Conservation (phyloP, 2,329 filamentous ascomycete species). For the Aspergillus vadensis region DNA sequence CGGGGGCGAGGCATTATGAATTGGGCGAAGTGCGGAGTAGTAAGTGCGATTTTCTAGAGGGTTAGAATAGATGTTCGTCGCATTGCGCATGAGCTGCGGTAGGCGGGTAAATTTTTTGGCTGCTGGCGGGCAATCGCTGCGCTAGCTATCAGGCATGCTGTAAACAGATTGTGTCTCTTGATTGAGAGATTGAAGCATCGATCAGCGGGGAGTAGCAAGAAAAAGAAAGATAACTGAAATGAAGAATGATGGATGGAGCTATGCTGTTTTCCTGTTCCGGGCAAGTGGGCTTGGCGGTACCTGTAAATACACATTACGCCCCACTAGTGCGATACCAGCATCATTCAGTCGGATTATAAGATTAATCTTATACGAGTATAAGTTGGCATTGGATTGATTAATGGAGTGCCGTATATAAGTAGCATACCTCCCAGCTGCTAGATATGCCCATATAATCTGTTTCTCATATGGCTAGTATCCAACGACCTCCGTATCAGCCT, state of each 20-base stretch:
- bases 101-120: background rate
- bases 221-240: background rate
- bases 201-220: background rate
- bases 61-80: background rate
- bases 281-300: conserved; percentile 7
- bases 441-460: background rate
- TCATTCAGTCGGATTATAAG: too few relatives aligned
- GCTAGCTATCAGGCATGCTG: background rate
- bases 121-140: background rate
- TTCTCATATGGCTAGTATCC: background rate
- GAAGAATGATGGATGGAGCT: background rate
- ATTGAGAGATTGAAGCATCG: background rate
- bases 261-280: conserved; percentile 6
- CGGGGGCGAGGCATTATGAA: conserved; percentile 32
- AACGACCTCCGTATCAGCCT: background rate
- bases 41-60: background rate
- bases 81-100: background rate
- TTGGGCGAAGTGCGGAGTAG: background rate
- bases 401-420: background rate
- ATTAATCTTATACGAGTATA: too few relatives aligned
- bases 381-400: too few relatives aligned
- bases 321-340: background rate
- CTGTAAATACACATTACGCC: background rate
- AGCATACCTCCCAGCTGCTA: background rate
- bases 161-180: background rate